Evolutionary conservation across 2,329 filamentous ascomycete genomes (phyloP).

Genomic region (Trichoderma sp.): DNA sequence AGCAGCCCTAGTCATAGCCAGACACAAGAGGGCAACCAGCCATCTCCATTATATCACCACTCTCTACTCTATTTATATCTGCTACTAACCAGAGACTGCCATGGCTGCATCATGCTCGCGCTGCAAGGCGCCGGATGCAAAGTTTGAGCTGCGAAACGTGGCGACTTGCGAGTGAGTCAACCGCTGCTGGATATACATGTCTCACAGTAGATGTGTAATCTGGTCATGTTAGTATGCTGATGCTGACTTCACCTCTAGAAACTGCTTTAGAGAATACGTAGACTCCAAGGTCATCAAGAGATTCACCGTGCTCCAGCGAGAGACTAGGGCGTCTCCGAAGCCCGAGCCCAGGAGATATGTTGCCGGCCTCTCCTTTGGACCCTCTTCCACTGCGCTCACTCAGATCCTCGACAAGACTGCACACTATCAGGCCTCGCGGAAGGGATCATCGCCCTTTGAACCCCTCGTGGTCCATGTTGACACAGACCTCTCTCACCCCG

Average conservation of each 20-base stretch:
- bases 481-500: conserved; percentile 38
- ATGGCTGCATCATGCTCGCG: conserved; percentile 34
- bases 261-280: conserved; percentile 78
- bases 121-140: conserved; percentile 38
- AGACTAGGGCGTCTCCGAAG: conserved; percentile 44
- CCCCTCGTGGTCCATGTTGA: conserved; percentile 63
- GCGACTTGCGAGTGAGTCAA: conserved; percentile 38
- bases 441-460: conserved; percentile 67
- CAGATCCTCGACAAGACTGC: conserved; percentile 73
- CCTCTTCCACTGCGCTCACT: conserved; percentile 76
- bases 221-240: neutral
- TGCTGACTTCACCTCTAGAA: conserved; percentile 31
- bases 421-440: conserved; percentile 63
- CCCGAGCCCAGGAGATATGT: conserved; percentile 55
- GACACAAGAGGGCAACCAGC: neutral
- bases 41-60: neutral
- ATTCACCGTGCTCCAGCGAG: conserved; percentile 50
- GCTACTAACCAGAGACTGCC: neutral
- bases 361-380: conserved; percentile 79
- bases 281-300: conserved; percentile 79
- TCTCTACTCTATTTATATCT: neutral
- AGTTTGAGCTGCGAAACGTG: conserved; percentile 36
- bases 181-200: neutral
- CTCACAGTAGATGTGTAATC: neutral
- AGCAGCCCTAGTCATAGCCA: neutral